phyloP scores from a whole-genome alignment of 2,329 filamentous ascomycete genomes.

The Polytolypa hystricis region DNA sequence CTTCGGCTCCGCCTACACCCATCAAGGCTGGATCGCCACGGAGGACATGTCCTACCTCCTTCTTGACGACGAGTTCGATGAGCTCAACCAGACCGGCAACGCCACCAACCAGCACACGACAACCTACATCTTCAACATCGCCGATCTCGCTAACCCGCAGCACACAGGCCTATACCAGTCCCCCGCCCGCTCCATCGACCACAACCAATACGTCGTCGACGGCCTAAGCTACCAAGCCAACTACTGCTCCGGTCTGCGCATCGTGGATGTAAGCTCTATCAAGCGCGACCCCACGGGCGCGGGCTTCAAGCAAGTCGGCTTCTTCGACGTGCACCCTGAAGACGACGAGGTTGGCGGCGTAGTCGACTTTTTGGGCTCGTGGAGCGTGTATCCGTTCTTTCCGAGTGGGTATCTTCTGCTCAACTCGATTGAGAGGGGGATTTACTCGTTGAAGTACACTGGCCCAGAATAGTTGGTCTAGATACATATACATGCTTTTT shows the following conservation, averaged over 20 bases:
- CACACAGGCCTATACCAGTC: conserved; percentile 36
- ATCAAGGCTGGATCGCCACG: conserved; percentile 46
- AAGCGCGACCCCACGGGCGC: conserved; percentile 34
- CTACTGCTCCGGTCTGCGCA: conserved; percentile 39
- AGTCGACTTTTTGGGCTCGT: conserved; percentile 35
- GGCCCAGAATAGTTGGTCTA: too few relatives aligned
- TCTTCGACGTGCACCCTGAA: conserved; percentile 43
- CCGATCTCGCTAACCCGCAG: conserved; percentile 32
- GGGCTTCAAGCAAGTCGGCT: conserved; percentile 37
- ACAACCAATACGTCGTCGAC: conserved; percentile 40
- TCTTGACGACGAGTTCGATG: conserved; percentile 45
- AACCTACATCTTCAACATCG: conserved; percentile 44
- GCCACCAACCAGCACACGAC: conserved; percentile 36
- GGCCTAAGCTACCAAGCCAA: conserved; percentile 40
- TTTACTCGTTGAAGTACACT: conserved; percentile 36
- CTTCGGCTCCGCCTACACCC: conserved; percentile 47
- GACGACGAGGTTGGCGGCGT: conserved; percentile 35
- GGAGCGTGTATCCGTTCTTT: conserved; percentile 41
- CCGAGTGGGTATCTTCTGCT: conserved; percentile 40
- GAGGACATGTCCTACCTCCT: conserved; percentile 38
- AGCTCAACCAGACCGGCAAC: conserved; percentile 30
- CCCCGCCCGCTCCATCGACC: conserved; percentile 34
- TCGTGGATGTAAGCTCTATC: conserved; percentile 20
- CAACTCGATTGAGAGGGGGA: conserved; percentile 43
- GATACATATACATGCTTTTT: too few relatives aligned